Percentiles rank a stretch among this genome's conserved stretches.
phyloP scores from a whole-genome alignment of 352 stramenopile species.

The Phytopythium montanum region DNA sequence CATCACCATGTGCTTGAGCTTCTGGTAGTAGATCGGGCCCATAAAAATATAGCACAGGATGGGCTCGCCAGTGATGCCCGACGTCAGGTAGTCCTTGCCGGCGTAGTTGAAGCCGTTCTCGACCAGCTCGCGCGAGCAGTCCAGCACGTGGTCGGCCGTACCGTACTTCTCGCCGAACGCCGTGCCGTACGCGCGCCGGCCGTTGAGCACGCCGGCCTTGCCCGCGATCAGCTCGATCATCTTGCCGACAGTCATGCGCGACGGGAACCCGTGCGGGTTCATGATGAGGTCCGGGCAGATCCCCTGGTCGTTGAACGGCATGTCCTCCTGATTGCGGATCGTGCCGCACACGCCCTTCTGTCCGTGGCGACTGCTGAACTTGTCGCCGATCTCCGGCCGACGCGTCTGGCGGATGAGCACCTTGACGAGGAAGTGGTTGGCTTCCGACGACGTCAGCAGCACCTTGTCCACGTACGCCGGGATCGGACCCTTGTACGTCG shows the following conservation, averaged over 20 bases:
- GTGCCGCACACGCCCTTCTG: constrained; percentile 99
- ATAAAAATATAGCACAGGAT: constrained; percentile 99
- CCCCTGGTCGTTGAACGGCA: constrained; percentile 99
- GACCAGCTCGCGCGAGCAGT: constrained; percentile 93
- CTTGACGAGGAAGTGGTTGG: constrained; percentile 98
- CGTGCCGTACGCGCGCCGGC: constrained; percentile 97
- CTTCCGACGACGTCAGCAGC: constrained; percentile 97
- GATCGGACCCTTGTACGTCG: constrained; percentile 95
- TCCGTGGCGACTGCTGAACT: constrained; percentile 98
- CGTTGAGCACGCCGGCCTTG: constrained; percentile 96
- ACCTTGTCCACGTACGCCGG: constrained; percentile 98
- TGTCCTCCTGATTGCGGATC: constrained; percentile 95
- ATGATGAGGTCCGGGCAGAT: constrained; percentile 99
- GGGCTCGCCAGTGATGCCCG: constrained; percentile 94
- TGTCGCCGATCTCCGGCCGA: constrained; percentile 99
- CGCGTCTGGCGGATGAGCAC: constrained; percentile 95
- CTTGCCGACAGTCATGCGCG: constrained; percentile 99
- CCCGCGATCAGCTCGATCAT: constrained; percentile 99
- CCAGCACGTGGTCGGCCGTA: constrained; percentile 91
- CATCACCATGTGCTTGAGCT: constrained; percentile 99
- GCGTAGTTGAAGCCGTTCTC: constrained; percentile 98
- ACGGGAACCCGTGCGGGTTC: constrained; percentile 99
- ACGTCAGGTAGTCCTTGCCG: constrained; percentile 97
- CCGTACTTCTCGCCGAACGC: constrained; percentile 98
- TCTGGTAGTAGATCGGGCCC: constrained; percentile 99